Evolutionary conservation across 805 yeast genomes (phyloP), one percentile per base, ranked within the genome.

Genomic region (Hyphopichia homilentoma): DNA sequence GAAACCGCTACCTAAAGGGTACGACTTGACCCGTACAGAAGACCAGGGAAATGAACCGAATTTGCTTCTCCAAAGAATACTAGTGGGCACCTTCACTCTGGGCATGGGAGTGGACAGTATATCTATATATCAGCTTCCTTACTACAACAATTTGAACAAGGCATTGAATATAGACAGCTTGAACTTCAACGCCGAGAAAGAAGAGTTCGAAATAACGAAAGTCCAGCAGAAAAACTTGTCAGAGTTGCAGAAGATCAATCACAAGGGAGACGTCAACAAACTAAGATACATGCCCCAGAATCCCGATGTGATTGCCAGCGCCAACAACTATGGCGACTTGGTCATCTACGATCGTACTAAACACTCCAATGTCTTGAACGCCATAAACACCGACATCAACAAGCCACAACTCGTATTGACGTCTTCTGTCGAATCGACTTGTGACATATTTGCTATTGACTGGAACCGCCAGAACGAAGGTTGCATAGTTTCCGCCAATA

Each of bases 301-400:
- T 47, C 93, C 93, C 2, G 93, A 88, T 48, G 49, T 89, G 4
- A 68, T 89, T 4, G 86, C 89, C 2, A 73, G 87, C 13, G 75
- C 79, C 7, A 77, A 84, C 26, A 76, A 81, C 25, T 53, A 61
- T 20, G 96, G 96, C 1, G 63, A 71, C 9, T 64, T 81, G 8
- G 75, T 70, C 32, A 59, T 89, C 4, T 85, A 80, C 55, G 95
- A 89, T 54, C 69, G 93, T 44, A 88, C 97, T 0, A 87, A 85
- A 52, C 95, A 86, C 53, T 50, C 68, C 12, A 61, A 56, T 33
- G 54, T 62, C 36, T 51, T 52, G 28, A 57, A 47, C 26, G 41
- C 47, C 19, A 33, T 50, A 25, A 55, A 49, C 31, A 36, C 46
- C 7, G 60, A 51, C n/a, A 44, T 58, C 7, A 46, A 53, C 35